A percentile compares a stretch with the other conserved stretches of the same genome.
These are phyloP conservation scores for Solanum arcanum DNA, from an alignment of 257 asterid genomes.

Conservation along the genomic window DNA sequence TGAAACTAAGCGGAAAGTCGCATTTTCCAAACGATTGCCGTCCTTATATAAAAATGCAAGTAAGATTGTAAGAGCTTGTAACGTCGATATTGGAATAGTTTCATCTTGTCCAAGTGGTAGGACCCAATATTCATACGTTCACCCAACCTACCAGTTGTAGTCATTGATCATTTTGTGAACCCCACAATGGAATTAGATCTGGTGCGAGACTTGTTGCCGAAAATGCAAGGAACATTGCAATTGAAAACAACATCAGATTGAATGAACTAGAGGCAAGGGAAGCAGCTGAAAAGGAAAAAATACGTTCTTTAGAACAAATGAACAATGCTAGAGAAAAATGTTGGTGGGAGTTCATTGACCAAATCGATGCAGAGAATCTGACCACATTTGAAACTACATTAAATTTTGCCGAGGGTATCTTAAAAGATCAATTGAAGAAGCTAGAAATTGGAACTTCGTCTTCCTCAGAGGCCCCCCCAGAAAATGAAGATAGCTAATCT, in stretches of 20 bases:
- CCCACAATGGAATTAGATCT: neutral
- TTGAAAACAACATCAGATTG: too few species aligned
- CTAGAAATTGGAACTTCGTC: neutral
- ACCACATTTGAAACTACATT: too few species aligned
- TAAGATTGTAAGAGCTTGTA: neutral
- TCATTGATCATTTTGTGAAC: neutral
- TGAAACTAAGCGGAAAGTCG: neutral
- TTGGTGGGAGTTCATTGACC: too few species aligned
- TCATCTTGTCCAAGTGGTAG: neutral
- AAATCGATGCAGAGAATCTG: too few species aligned
- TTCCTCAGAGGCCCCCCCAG: neutral
- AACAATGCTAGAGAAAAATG: too few species aligned
- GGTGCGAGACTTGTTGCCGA: too few species aligned
- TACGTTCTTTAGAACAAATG: too few species aligned
- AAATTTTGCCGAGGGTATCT: too few species aligned
- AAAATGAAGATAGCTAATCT: neutral
- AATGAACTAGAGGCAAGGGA: too few species aligned
- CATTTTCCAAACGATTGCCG: neutral
- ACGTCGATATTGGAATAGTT: neutral
- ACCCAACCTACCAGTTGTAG: neutral
- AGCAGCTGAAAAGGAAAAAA: too few species aligned
- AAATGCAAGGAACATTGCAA: too few species aligned
- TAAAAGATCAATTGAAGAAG: neutral
- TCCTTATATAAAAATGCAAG: neutral
- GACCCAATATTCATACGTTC: neutral